Base-by-base conservation (phyloP, 2,329 filamentous ascomycete species). In the Paraconiothyrium brasiliense region DNA sequence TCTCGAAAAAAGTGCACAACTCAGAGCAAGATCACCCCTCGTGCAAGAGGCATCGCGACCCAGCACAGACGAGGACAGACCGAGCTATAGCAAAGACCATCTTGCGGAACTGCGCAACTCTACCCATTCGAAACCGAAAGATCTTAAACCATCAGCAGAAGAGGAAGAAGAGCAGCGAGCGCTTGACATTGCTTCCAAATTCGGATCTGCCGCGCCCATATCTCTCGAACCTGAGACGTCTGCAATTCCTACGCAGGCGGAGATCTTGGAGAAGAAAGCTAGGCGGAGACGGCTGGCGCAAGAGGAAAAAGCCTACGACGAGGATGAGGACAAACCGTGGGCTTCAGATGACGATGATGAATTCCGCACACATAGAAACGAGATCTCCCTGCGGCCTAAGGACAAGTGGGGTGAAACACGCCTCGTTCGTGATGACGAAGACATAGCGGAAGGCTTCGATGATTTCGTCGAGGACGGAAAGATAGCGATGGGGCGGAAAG, bases 391-490 rank as follows among this genome's bases (percentile, higher is more conserved):
- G 2, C 80, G 83, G 55, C 80, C 81, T 20, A 87, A 87, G 66
- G 87, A 89, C 70, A 88, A 90, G 66, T 86, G 87, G 37, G 86
- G 73, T 4, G 82, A 93, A 63, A 91, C 90, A 6, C 86, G 94
- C 1, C 85, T 98, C 1, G 86, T 93, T 6, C 87, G 85, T 46
- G 93, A 97, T 37, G 94, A 98, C 70, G 94, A 98, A 75, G 93
- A 98, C 72, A 86, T 97, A 0, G 92, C 92, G 41, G 95, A 98
- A 80, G 94, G 93, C 0, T 98, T 97, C 69, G 94, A 98, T 62
- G 90, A 94, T 58, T 97, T 92, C 70, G 92, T 95, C 9, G 92
- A 95, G 44, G 92, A 97, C 73, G 93, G 92, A 9, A 87, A 88
- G 8, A 87, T 97, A 10, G 87, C 92, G 1, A 83, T 97, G 0